These are phyloP conservation scores for Curvularia sp. DNA, from an alignment of 2,329 filamentous ascomycete genomes.

Conservation along the genomic window DNA sequence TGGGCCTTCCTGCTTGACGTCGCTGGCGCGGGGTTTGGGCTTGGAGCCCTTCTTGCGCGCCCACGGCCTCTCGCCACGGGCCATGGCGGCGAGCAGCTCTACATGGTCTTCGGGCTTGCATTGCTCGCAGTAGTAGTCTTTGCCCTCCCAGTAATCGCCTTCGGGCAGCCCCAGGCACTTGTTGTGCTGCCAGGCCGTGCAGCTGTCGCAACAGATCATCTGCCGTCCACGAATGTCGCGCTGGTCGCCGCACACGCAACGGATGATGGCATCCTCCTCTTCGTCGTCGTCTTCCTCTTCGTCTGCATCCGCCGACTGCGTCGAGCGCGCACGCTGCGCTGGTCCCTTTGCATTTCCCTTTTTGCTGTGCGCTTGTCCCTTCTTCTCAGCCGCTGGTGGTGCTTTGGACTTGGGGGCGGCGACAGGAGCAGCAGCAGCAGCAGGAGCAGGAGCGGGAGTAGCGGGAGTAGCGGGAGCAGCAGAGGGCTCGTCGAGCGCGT, in stretches of 20 bases:
- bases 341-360: constrained; percentile 51
- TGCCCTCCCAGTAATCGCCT: constrained; percentile 62
- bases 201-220: constrained; percentile 96
- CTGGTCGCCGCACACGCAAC: constrained; percentile 90
- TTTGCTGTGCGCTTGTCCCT: constrained; percentile 55
- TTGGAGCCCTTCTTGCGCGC: constrained; percentile 65
- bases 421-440: constrained; percentile 55
- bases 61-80: constrained; percentile 85
- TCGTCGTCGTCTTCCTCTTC: constrained; percentile 42
- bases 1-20: constrained; percentile 60
- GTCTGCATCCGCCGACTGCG: constrained; percentile 46
- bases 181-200: constrained; percentile 96
- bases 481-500: constrained; percentile 55
- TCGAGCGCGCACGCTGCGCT: constrained; percentile 44
- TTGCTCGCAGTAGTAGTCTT: constrained; percentile 84
- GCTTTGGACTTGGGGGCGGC: constrained; percentile 56
- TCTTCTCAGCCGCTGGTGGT: constrained; percentile 54
- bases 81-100: constrained; percentile 78
- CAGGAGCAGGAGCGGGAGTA: constrained; percentile 30
- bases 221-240: constrained; percentile 80
- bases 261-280: constrained; percentile 74
- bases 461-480: constrained; percentile 45
- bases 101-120: constrained; percentile 86
- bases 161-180: constrained; percentile 90
- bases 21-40: constrained; percentile 70